These are phyloP conservation scores for Mortierella sp. DNA, from an alignment of 371 early-diverging fungal species.

Conservation along the genomic window DNA sequence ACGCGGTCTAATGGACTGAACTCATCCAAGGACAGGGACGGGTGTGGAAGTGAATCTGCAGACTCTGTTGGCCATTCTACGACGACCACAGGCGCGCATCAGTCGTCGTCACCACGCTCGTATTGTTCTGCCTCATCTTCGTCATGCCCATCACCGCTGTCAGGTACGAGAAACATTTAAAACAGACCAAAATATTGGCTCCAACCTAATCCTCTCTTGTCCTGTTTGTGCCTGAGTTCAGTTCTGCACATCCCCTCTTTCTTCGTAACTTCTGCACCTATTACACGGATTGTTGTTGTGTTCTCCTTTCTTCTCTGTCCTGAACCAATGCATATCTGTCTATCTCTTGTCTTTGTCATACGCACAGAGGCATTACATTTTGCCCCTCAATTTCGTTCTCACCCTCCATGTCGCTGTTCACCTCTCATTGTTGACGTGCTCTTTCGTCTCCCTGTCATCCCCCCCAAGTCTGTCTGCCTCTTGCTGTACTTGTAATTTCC, in stretches of 20 bases:
- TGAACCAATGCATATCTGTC: not conserved
- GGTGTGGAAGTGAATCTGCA: slow-evolving; percentile 36
- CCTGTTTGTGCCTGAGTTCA: too few relatives aligned
- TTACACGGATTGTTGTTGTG: slow-evolving; percentile 13
- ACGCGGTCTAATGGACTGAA: not conserved
- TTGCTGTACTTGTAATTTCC: too few relatives aligned
- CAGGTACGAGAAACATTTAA: slow-evolving; percentile 25
- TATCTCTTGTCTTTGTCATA: slow-evolving; percentile 37
- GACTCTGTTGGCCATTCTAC: slow-evolving; percentile 30
- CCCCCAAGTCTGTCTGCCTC: too few relatives aligned
- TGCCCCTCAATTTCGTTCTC: slow-evolving; percentile 6
- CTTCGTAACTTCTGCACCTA: not conserved
- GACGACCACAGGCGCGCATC: slow-evolving; percentile 21
- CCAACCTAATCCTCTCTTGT: not conserved
- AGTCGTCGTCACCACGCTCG: slow-evolving; percentile 43
- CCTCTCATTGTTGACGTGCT: not conserved
- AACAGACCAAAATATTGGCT: not conserved
- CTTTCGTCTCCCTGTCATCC: not conserved
- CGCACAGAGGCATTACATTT: slow-evolving; percentile 13
- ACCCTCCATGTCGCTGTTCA: slow-evolving; percentile 2
- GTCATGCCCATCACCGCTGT: slow-evolving; percentile 36
- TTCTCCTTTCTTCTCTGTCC: slow-evolving; percentile 3
- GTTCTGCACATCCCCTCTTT: too few relatives aligned
- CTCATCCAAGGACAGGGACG: slow-evolving; percentile 10
- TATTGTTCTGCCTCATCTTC: slow-evolving; percentile 24